Conservation (phyloP, 495 filamentous ascomycete genomes). For the Parmelia sp. region DNA sequence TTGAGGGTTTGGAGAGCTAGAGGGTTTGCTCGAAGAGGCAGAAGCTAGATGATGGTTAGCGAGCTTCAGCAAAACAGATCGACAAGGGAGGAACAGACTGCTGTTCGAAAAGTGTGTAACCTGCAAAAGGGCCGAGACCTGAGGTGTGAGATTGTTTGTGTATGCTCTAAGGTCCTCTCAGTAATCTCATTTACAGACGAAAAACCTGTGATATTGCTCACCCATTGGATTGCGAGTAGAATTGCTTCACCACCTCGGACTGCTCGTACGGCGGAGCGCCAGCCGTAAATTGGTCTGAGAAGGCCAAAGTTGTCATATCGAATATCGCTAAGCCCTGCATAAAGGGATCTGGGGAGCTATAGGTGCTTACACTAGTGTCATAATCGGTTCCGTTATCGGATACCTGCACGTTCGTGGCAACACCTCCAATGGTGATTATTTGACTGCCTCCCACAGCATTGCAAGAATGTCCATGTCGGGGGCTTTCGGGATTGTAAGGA, state of each 20-base stretch:
- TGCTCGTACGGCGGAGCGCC: conserved; percentile 14
- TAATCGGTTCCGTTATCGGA: background rate
- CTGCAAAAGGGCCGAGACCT: conserved; percentile 16
- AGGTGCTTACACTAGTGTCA: conserved; percentile 1
- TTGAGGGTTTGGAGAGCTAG: background rate
- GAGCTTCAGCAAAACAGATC: no score
- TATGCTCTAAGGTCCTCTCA: background rate
- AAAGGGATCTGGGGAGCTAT: conserved; percentile 16
- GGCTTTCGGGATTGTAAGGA: conserved; percentile 22
- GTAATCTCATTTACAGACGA: no score
- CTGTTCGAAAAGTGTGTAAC: conserved; percentile 1
- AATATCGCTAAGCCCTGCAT: conserved; percentile 26
- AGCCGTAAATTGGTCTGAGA: conserved; percentile 20
- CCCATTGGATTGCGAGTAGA: conserved; percentile 13
- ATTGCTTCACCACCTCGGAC: conserved; percentile 12
- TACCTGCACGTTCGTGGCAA: conserved; percentile 15
- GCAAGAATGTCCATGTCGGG: conserved; percentile 19
- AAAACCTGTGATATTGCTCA: background rate
- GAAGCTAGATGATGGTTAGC: background rate
- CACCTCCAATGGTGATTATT: conserved; percentile 22
- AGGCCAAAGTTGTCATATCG: conserved; percentile 20
- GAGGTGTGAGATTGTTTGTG: conserved; percentile 8
- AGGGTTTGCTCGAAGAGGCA: background rate
- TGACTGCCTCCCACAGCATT: conserved; percentile 25
- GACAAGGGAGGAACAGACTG: background rate